These are phyloP conservation scores for Fusarium fujikuroi DNA, from an alignment of 2,329 filamentous ascomycete species.

Conservation along the genomic window DNA sequence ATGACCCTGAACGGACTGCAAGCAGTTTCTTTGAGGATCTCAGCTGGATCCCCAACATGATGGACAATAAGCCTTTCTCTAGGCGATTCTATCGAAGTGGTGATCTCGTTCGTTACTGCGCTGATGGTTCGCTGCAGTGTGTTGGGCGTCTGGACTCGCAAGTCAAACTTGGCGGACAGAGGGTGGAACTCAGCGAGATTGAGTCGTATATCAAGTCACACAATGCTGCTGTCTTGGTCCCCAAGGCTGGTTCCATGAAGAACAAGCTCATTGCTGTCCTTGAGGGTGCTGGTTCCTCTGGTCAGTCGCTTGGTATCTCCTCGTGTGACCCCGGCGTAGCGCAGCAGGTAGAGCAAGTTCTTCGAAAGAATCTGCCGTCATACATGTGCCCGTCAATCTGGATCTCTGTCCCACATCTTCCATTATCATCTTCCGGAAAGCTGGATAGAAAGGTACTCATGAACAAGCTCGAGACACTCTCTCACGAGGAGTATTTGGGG, in stretches of 20 bases:
- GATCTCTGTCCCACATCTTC: background rate
- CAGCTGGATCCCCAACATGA: background rate
- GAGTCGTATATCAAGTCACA: background rate
- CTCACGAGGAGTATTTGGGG: background rate
- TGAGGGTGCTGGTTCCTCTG: background rate
- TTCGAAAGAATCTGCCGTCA: background rate
- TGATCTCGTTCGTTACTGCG: background rate
- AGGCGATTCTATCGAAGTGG: background rate
- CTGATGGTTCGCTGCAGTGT: background rate
- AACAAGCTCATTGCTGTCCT: background rate
- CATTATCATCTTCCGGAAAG: background rate
- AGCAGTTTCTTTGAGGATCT: background rate
- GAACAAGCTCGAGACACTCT: background rate
- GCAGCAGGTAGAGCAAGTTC: background rate
- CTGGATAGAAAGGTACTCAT: background rate
- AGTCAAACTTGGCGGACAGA: background rate
- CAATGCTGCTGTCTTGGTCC: background rate
- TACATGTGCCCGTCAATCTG: background rate
- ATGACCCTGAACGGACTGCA: background rate
- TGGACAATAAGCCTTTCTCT: background rate
- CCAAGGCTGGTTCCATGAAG: background rate
- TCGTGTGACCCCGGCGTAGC: background rate
- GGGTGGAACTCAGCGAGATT: background rate
- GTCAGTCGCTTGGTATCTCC: background rate
- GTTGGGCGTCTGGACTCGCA: background rate